Evolutionary conservation across 805 yeast genomes (phyloP).

Genomic region (Yarrowia keelungensis): DNA sequence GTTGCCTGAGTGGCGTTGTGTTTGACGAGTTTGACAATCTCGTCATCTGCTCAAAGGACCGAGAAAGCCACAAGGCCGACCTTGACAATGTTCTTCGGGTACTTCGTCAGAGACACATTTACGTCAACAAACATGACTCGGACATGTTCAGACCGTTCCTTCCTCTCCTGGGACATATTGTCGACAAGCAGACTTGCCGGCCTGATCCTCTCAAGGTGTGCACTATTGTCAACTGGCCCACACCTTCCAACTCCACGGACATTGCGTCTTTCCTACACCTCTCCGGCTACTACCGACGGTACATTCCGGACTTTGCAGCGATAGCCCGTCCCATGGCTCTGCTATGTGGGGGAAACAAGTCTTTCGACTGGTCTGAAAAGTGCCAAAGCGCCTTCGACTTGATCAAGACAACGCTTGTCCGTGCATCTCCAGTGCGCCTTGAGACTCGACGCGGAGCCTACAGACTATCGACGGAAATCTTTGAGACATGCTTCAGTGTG

Average conservation of each 20-base stretch:
- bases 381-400: slow-evolving; percentile 18
- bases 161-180: background rate
- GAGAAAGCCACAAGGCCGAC: background rate
- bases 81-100: background rate
- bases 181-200: background rate
- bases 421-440: slow-evolving; percentile 3
- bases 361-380: slow-evolving; percentile 5
- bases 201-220: slow-evolving; percentile 1
- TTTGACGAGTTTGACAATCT: slow-evolving; percentile 25
- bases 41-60: background rate
- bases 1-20: background rate
- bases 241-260: background rate
- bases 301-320: slow-evolving; percentile 17
- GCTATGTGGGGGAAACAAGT: background rate
- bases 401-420: slow-evolving; percentile 5
- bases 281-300: slow-evolving; percentile 18
- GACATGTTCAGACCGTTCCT: background rate
- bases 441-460: background rate
- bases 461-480: slow-evolving; percentile 4
- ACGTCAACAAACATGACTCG: slow-evolving; percentile 6
- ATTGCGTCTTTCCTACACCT: slow-evolving; percentile 10
- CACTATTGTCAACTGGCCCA: slow-evolving; percentile 4
- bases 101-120: slow-evolving; percentile 7
- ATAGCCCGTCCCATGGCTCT: slow-evolving; percentile 21
- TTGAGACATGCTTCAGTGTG: slow-evolving; percentile 5